phyloP scores from a whole-genome alignment of 139 green algal species.

The Coccomyxa sp. region DNA sequence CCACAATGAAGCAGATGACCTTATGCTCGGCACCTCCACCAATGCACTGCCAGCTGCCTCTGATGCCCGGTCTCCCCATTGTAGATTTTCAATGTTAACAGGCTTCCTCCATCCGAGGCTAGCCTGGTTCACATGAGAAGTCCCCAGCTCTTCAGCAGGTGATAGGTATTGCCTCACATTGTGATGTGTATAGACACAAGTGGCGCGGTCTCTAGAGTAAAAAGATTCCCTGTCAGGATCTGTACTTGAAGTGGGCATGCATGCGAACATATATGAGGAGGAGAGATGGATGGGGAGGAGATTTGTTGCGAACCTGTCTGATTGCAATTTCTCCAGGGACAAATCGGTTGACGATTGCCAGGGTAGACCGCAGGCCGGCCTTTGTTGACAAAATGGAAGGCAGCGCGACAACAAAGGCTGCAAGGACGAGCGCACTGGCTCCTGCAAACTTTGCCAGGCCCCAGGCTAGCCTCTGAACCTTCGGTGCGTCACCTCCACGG shows the following conservation, averaged over 20 bases:
- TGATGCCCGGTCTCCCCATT: neutral
- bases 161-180: too few species aligned
- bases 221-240: neutral
- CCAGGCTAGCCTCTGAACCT: too few species aligned
- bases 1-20: neutral
- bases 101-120: conserved; percentile 5
- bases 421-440: too few species aligned
- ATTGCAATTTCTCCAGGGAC: neutral
- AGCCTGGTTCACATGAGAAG: neutral
- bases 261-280: neutral
- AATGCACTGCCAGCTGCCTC: neutral
- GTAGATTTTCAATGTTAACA: neutral
- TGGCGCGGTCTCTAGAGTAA: neutral
- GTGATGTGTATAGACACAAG: neutral
- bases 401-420: neutral
- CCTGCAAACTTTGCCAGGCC: too few species aligned
- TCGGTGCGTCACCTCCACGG: too few species aligned
- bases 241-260: neutral
- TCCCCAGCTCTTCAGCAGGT: too few species aligned
- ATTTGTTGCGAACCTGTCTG: neutral
- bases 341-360: neutral
- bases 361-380: neutral
- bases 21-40: neutral
- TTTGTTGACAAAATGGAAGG: neutral
- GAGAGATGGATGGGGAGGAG: neutral